Evolutionary conservation across 441 rosid species (phyloP).

Genomic region (Erodium trifolium): DNA sequence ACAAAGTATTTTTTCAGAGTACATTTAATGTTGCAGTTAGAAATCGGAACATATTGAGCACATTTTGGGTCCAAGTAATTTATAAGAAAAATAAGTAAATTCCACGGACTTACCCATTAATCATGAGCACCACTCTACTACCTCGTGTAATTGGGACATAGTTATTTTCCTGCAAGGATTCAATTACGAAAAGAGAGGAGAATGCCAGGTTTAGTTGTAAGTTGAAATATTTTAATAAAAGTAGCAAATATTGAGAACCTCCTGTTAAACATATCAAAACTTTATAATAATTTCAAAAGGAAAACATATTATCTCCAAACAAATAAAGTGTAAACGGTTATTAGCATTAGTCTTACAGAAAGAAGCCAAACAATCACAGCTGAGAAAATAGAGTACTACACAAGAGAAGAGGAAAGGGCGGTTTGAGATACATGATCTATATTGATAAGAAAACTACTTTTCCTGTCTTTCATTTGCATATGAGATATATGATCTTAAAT

Average conservation of each 20-base stretch:
- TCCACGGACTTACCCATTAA: conserved; percentile 65
- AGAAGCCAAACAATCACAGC: background rate
- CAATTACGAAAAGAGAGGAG: conserved; percentile 6
- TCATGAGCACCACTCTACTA: conserved; percentile 85
- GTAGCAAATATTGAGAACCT: background rate
- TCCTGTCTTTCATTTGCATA: background rate
- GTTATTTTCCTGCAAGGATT: conserved; percentile 73
- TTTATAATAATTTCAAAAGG: background rate
- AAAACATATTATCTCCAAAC: background rate
- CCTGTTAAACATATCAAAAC: background rate
- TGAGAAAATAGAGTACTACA: background rate
- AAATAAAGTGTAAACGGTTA: conserved; percentile 4
- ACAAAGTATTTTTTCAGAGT: background rate
- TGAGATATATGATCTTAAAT: background rate
- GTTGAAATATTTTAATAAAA: no score
- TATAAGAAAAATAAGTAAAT: conserved; percentile 8
- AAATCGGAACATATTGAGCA: background rate
- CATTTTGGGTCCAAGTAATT: background rate
- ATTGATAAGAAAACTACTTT: background rate
- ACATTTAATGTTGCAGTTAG: background rate
- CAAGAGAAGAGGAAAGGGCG: background rate
- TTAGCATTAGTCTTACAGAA: background rate
- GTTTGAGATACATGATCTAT: background rate
- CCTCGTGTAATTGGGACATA: conserved; percentile 94
- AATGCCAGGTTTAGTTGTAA: background rate